Conservation (phyloP, 169 alveolate species). For the Plasmodium adleri region DNA sequence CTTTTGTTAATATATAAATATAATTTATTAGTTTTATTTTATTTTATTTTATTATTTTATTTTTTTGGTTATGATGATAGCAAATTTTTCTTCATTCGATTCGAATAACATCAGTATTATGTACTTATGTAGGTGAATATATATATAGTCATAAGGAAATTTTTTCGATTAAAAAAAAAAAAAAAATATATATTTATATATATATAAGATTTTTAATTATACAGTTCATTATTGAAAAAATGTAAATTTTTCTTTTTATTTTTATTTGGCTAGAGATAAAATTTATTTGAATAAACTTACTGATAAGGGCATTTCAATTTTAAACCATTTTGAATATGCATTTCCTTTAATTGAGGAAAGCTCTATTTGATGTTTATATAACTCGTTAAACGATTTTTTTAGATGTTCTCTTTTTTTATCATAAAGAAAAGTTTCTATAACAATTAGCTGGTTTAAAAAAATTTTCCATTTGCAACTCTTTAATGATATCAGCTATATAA, state of each 20-base stretch:
- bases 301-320: slow-evolving; percentile 67
- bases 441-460: slow-evolving; percentile 53
- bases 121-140: no score
- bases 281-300: slow-evolving; percentile 50
- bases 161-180: not conserved
- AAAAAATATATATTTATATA: no score
- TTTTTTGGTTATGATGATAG: no score
- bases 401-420: slow-evolving; percentile 47
- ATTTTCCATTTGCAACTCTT: slow-evolving; percentile 61
- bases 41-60: no score
- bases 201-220: no score
- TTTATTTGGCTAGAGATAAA: not conserved
- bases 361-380: slow-evolving; percentile 39
- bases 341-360: slow-evolving; percentile 27
- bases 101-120: no score
- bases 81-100: no score
- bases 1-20: no score
- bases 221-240: no score
- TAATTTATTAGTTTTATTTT: no score
- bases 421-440: slow-evolving; percentile 58
- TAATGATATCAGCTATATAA: slow-evolving; percentile 17
- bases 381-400: slow-evolving; percentile 40
- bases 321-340: slow-evolving; percentile 71
- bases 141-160: no score
- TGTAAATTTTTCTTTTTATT: not conserved